Evolutionary conservation across 2,329 filamentous ascomycete species (phyloP).

Genomic region (Aschersonia sp.): DNA sequence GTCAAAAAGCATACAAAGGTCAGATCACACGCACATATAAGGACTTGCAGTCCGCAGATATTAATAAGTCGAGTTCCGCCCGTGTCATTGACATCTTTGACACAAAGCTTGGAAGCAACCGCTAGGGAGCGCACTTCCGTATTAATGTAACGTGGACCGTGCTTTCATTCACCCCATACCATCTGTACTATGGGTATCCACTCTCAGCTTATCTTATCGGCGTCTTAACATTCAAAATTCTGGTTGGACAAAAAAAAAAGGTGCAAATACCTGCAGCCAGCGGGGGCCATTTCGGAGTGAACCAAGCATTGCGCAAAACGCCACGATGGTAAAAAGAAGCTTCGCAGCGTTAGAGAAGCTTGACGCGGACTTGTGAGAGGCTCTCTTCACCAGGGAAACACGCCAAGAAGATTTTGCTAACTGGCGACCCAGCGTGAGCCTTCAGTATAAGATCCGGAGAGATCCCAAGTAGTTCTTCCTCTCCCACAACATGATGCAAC

Average conservation of each 20-base stretch:
- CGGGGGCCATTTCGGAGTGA: neutral
- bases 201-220: neutral
- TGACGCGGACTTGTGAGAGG: slow-evolving; percentile 64
- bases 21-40: no score
- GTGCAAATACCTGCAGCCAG: neutral
- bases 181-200: no score
- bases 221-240: neutral
- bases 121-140: no score
- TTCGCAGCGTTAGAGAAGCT: slow-evolving; percentile 89
- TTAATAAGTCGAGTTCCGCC: no score
- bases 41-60: no score
- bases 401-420: neutral
- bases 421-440: slow-evolving; percentile 43
- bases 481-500: slow-evolving; percentile 1
- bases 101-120: no score
- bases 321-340: slow-evolving; percentile 68
- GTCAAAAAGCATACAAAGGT: no score
- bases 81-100: no score
- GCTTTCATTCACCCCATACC: no score
- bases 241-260: neutral
- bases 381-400: no score
- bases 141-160: no score
- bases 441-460: slow-evolving; percentile 82
- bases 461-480: slow-evolving; percentile 55
- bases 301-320: neutral